Base-by-base conservation (phyloP, 73 alveolate species). In the Breviolum minutum region DNA sequence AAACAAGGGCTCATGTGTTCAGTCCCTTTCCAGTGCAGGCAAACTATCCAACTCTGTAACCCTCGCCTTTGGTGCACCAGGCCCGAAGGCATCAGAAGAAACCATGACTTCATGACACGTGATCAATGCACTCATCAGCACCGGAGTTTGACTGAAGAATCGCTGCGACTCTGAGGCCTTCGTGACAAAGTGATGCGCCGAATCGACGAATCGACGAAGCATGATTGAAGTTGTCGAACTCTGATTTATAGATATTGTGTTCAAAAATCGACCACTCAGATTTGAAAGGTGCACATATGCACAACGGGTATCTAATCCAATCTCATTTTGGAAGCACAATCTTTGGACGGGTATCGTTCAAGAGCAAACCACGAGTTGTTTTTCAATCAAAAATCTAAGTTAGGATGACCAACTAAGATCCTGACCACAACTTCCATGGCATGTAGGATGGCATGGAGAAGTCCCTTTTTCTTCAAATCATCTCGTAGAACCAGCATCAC, bases 381-480 rank as follows among this genome's bases (percentile, higher is more conserved):
- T 40, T 40, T 40, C 54, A 40, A 40, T 40, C 3, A 40, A 40
- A 40, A 40, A 40, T 40, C 54, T 40, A 40, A 3, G 54, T 40
- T 40, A 0, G 54, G 54, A 40, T 40, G 54, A 40, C 54, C 54
- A 3, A 40, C 88, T 80, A 29, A 17, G 88, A 80, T 48, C 88
- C 88, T 32, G 88, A 62, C 94, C 63, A 63, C 79, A n/a, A 61
- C 76, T 63, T 77, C 19, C 94, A 63, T 29, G 79, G 94, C 94
- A 63, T 14, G 2, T 11, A n/a, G n/a, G 63, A 62, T 8, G 16
- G 61, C 94, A 63, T 63, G 94, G 0, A 26, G 80, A 13, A 62
- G 63, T 24, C 94, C 94, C 11, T n/a, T 63, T 16, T 16, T 29
- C 27, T 62, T 61, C 80, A 86, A n/a, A 61, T 86, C 94, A 13